Evolutionary conservation across 768 basidiomycete species (phyloP).

Genomic region (Chlorophyllum brunneum): DNA sequence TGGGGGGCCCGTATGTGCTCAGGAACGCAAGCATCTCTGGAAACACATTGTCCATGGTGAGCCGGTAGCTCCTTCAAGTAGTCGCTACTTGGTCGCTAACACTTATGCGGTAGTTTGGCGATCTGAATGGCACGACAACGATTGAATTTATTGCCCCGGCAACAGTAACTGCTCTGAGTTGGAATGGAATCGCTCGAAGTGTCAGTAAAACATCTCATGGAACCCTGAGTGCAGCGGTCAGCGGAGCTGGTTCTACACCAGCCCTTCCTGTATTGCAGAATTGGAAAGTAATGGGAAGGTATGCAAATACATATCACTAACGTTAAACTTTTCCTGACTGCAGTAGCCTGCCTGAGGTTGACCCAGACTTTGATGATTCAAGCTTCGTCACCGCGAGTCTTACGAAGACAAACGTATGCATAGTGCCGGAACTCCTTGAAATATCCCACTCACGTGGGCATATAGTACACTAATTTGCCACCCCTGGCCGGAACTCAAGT

Average conservation of each 20-base stretch:
- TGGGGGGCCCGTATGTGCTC: conserved; percentile 66
- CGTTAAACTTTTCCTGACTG: conserved; percentile 22
- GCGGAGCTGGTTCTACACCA: conserved; percentile 15
- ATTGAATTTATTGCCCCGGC: conserved; percentile 41
- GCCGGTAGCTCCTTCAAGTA: background rate
- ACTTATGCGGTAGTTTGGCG: conserved; percentile 34
- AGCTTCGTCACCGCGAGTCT: conserved; percentile 65
- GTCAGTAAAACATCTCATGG: conserved; percentile 25
- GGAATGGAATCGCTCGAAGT: conserved; percentile 33
- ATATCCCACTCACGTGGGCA: background rate
- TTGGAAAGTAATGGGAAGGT: conserved; percentile 51
- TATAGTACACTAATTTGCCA: conserved; percentile 47
- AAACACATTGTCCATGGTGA: conserved; percentile 47
- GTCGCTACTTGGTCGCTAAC: background rate
- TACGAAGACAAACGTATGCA: conserved; percentile 65
- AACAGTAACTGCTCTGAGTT: conserved; percentile 29
- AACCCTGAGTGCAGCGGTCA: conserved; percentile 25
- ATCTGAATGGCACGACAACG: conserved; percentile 44
- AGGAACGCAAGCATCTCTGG: conserved; percentile 49
- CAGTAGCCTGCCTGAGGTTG: conserved; percentile 73
- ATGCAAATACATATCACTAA: background rate
- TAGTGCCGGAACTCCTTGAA: too few species aligned
- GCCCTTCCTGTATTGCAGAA: conserved; percentile 30
- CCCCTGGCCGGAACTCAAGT: conserved; percentile 38
- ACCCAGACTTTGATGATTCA: conserved; percentile 52